Base-by-base conservation (phyloP, 192 early-diverging fungal genomes). In the Lunasporangiospora selenospora region DNA sequence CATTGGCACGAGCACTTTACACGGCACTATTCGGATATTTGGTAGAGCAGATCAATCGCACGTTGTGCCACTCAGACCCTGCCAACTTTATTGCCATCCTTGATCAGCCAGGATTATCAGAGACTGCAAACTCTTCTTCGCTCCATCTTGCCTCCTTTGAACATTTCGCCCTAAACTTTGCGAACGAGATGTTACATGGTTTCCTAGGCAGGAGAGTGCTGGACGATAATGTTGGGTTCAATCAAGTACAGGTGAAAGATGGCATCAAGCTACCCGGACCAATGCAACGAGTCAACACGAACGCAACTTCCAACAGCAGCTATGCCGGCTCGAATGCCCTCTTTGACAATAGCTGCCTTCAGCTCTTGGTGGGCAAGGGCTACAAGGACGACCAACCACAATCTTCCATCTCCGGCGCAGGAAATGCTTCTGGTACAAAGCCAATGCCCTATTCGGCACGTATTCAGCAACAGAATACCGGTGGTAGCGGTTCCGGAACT, bases 31-130 rank as follows among this genome's bases (percentile, higher is more conserved):
- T 95, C 75, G 81, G 84, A 18, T 98, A 94, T 89, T 67, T 99
- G n/a, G 83, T 95, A 8, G 95, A 97, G 71, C 88, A 90, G 56
- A 86, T 97, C 62, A 99, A 99, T 81, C 81, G 82, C 24, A 87
- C 89, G 21, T 75, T 97, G 19, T 92, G 89, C 65, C 82, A 88
- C 45, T 77, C 82, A 23, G 85, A 92, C 39, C 86, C 83, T 7
- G 86, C 83, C 48, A 95, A 93, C 59, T 96, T 95, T 77, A 85
- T 99, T 46, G 95, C 91, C 11, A 75, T 94, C 11, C 76, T 93
- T 6, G 94, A 96, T 77, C 82, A 91, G 51, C 70, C 83, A 18
- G 91, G 92, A 11, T 90, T 92, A 77, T 81, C 90, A 59, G 81
- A 83, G 40, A 64, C 75, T 30, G 44, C 71, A 46, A 77, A 81